These are phyloP conservation scores for Aspergillus quadrilineatus DNA, from an alignment of 2,329 filamentous ascomycete species.

Conservation along the genomic window DNA sequence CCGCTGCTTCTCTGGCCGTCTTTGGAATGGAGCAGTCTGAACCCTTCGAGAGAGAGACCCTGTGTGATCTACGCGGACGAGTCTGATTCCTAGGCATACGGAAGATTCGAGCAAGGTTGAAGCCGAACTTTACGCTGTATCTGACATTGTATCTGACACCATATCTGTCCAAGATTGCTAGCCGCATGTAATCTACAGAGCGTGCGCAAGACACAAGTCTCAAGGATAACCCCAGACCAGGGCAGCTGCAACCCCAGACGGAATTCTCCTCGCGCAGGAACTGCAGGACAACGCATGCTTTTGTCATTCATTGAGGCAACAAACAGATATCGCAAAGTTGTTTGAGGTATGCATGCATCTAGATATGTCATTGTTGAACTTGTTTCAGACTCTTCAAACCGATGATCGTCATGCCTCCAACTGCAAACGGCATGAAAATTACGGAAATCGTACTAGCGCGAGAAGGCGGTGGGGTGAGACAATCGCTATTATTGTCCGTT, in stretches of 20 bases:
- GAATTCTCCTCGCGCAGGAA: neutral
- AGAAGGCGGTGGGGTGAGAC: neutral
- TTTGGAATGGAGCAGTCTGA: too few relatives aligned
- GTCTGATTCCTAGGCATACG: too few relatives aligned
- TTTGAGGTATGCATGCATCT: conserved; percentile 1
- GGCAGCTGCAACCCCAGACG: neutral
- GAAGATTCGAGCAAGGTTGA: too few relatives aligned
- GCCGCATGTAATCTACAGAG: neutral
- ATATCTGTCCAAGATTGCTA: neutral
- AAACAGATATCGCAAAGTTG: conserved; percentile 1
- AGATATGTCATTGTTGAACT: conserved; percentile 1
- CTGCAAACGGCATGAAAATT: conserved; percentile 4
- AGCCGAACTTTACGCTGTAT: too few relatives aligned
- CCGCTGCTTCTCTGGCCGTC: too few relatives aligned
- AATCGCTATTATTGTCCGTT: neutral
- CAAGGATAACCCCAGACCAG: neutral
- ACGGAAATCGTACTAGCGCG: neutral
- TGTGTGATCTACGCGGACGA: too few relatives aligned
- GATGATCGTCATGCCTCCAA: conserved; percentile 11
- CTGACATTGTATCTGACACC: neutral
- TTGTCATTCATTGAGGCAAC: neutral
- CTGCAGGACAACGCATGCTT: neutral
- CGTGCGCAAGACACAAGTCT: neutral
- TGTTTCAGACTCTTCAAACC: conserved; percentile 11
- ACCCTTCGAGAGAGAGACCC: too few relatives aligned